A percentile compares a stretch with the other conserved stretches of the same genome.
Conservation (phyloP, 2,329 filamentous ascomycete genomes). For the Escovopsis sp. region DNA sequence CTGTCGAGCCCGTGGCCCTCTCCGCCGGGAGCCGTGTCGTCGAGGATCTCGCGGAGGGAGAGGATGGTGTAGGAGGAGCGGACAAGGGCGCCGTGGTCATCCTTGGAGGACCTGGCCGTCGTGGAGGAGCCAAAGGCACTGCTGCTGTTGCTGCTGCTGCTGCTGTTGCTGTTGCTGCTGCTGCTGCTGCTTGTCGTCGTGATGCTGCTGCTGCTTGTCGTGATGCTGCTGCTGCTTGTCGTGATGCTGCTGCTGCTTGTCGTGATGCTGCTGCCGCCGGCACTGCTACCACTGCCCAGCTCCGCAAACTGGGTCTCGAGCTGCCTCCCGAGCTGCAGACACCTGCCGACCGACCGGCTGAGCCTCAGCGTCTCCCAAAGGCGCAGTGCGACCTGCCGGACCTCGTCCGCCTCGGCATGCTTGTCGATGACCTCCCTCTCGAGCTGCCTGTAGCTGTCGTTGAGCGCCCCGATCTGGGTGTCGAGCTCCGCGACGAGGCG, state of each 20-base stretch:
- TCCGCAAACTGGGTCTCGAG: constrained; percentile 76
- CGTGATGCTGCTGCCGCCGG: too few relatives aligned
- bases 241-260: too few relatives aligned
- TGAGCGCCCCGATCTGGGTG: constrained; percentile 62
- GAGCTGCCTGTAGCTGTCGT: constrained; percentile 70
- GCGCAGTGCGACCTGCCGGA: constrained; percentile 59
- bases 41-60: constrained; percentile 57
- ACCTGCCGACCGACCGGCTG: constrained; percentile 60
- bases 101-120: constrained; percentile 42
- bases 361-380: constrained; percentile 69
- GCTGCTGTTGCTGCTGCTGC: too few relatives aligned
- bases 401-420: constrained; percentile 73
- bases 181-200: too few relatives aligned
- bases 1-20: constrained; percentile 64
- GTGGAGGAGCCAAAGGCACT: constrained; percentile 10
- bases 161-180: too few relatives aligned
- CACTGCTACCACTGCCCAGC: constrained; percentile 16
- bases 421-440: constrained; percentile 76
- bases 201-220: too few relatives aligned
- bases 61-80: constrained; percentile 68
- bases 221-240: too few relatives aligned
- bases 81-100: constrained; percentile 68
- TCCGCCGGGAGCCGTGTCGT: constrained; percentile 49
- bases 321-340: constrained; percentile 68
- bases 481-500: constrained; percentile 64